Evolutionary conservation across 2,329 filamentous ascomycete genomes (phyloP), one percentile per base, ranked within the genome.

Genomic region (Epichloe bromicola): DNA sequence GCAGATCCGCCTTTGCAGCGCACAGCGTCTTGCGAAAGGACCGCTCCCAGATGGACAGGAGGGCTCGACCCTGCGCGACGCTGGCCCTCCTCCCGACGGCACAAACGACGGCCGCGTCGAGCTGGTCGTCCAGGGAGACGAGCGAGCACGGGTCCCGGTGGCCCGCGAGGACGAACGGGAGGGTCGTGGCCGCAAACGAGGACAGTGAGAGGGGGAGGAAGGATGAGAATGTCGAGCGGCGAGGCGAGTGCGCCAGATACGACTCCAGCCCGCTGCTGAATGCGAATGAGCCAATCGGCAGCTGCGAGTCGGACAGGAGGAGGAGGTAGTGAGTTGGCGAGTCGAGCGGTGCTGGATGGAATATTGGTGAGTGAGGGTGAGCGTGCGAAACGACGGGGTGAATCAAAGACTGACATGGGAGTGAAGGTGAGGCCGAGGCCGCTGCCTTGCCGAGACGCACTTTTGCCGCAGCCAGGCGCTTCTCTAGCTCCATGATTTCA

Each of bases 201-300:
- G 79, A 75, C 5, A 91, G 68, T 3, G 86, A 88, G 20, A 86
- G 71, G 11, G 77, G 74, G 15, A 93, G 75, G 68, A 93, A 93
- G 44, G 71, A 67, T 42, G 78, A 63, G 66, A 88, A 85, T 20
- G 70, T 64, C 19, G 69, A 4, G 36, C 65, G 54, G 40, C 64
- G 65, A 5, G 56, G 51, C 57, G 73, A 73, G 70, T 93, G 87
- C 3, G 84, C 83, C 17, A 90, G 79, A 65, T 85, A 91, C 40
- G 86, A 91, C 69, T 93, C 87, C 15, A 93, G 76, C 3, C 86
- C 86, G 58, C 80, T 85, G 71, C 82, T 87, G 71, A 91, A 93
- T 60, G 87, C 87, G 68, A 93, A 93, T n/a, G 86, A 88, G 52
- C 87, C 87, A 0, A 93, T 74, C 1, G 87, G 87, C 2, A 93